phyloP scores from a whole-genome alignment of 495 filamentous ascomycete genomes.

The Physcia stellaris region DNA sequence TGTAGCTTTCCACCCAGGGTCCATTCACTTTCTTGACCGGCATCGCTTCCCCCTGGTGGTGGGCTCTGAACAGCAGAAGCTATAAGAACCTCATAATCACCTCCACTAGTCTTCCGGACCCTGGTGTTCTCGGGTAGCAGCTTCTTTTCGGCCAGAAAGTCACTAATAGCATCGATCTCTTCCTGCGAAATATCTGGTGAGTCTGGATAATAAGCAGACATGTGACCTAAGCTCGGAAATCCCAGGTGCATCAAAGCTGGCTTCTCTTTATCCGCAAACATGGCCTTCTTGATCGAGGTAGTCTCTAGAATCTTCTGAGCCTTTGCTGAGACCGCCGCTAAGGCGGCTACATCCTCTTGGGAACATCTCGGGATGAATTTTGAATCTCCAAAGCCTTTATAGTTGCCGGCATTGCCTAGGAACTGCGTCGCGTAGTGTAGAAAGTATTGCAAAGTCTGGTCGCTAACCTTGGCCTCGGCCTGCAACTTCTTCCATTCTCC shows the following conservation, averaged over 20 bases:
- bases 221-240: slow-evolving; percentile 67
- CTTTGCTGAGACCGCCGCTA: slow-evolving; percentile 49
- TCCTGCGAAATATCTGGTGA: slow-evolving; percentile 72
- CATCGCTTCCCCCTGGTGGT: slow-evolving; percentile 49
- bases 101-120: slow-evolving; percentile 56
- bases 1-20: slow-evolving; percentile 48
- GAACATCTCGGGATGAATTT: slow-evolving; percentile 82
- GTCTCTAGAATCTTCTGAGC: slow-evolving; percentile 53
- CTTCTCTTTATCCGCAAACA: slow-evolving; percentile 54
- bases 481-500: slow-evolving; percentile 70
- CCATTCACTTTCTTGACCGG: slow-evolving; percentile 52
- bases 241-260: slow-evolving; percentile 70
- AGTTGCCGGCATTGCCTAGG: slow-evolving; percentile 85
- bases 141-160: slow-evolving; percentile 62
- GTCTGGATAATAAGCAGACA: slow-evolving; percentile 87
- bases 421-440: slow-evolving; percentile 81
- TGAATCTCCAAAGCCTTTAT: slow-evolving; percentile 88
- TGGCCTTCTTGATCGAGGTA: slow-evolving; percentile 35
- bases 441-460: slow-evolving; percentile 59
- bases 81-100: slow-evolving; percentile 69
- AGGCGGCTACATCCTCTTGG: slow-evolving; percentile 48
- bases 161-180: slow-evolving; percentile 60
- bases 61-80: slow-evolving; percentile 54
- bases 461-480: slow-evolving; percentile 52
- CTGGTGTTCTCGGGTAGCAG: slow-evolving; percentile 78